Conservation (phyloP, 2,329 filamentous ascomycete genomes). For the Phymatotrichopsis omnivora region DNA sequence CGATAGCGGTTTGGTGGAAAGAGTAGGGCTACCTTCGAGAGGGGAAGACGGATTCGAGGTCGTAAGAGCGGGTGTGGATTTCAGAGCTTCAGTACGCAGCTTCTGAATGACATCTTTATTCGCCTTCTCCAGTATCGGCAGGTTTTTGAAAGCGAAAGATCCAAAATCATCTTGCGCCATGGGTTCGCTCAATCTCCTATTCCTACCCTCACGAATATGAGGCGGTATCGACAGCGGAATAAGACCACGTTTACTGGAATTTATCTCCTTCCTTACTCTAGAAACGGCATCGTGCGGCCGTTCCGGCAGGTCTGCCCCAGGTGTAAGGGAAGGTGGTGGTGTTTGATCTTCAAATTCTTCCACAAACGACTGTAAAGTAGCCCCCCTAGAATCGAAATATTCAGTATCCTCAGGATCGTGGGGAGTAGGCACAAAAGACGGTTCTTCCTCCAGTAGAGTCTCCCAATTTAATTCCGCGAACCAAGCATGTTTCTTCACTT, state of each 20-base stretch:
- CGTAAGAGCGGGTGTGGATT: slow-evolving; percentile 38
- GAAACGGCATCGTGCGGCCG: slow-evolving; percentile 91
- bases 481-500: slow-evolving; percentile 84
- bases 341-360: slow-evolving; percentile 88
- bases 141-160: slow-evolving; percentile 91
- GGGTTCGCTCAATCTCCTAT: slow-evolving; percentile 80
- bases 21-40: slow-evolving; percentile 73
- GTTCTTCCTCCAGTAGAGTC: slow-evolving; percentile 82
- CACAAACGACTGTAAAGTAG: slow-evolving; percentile 81
- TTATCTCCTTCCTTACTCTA: slow-evolving; percentile 76
- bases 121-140: slow-evolving; percentile 91
- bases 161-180: slow-evolving; percentile 87
- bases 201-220: slow-evolving; percentile 79
- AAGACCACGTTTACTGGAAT: slow-evolving; percentile 75
- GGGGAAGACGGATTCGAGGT: slow-evolving; percentile 39
- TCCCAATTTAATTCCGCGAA: slow-evolving; percentile 84
- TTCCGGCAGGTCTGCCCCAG: slow-evolving; percentile 70
- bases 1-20: slow-evolving; percentile 47
- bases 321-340: slow-evolving; percentile 53
- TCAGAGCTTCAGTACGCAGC: slow-evolving; percentile 80
- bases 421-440: slow-evolving; percentile 84
- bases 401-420: slow-evolving; percentile 96
- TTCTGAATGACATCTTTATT: slow-evolving; percentile 99
- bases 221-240: slow-evolving; percentile 96
- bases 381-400: slow-evolving; percentile 88